A percentile compares a stretch with the other conserved stretches of the same genome.
Conservation (phyloP, 768 basidiomycete species). For the Lactarius deliciosus region DNA sequence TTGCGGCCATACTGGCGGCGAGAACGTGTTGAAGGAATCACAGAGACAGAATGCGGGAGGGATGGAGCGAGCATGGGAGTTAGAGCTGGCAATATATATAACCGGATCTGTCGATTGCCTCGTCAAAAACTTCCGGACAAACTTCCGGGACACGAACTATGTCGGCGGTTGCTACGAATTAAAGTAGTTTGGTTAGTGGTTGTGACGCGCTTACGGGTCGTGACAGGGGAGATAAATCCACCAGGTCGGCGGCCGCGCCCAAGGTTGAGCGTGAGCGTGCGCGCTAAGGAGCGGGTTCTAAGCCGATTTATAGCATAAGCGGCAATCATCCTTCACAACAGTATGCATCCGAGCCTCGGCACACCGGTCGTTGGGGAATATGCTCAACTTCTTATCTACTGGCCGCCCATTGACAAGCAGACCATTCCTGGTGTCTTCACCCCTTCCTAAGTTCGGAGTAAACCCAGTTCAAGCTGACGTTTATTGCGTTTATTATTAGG, state of each 20-base stretch:
- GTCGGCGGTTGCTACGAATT: slow-evolving; percentile 6
- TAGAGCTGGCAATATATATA: not conserved
- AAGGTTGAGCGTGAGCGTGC: not conserved
- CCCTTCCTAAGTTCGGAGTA: too few species aligned
- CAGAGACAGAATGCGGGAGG: not conserved
- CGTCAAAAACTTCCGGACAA: not conserved
- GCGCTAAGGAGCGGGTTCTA: slow-evolving; percentile 1
- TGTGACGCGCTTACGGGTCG: not conserved
- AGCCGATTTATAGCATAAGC: slow-evolving; percentile 3
- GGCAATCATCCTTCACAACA: not conserved
- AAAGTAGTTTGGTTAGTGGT: slow-evolving; percentile 1
- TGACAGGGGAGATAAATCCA: not conserved
- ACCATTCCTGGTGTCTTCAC: not conserved
- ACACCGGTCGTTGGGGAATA: not conserved
- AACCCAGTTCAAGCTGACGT: not conserved
- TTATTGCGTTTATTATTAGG: not conserved
- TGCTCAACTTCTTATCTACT: not conserved
- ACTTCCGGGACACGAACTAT: too few species aligned
- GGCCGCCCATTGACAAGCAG: not conserved
- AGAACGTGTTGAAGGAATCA: not conserved
- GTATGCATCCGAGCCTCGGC: not conserved
- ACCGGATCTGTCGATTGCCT: not conserved
- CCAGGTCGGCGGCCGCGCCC: not conserved
- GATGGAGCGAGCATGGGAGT: not conserved
- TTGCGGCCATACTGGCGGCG: slow-evolving; percentile 6